phyloP scores from a whole-genome alignment of 2,329 filamentous ascomycete species.

The Aspergillus sp. region DNA sequence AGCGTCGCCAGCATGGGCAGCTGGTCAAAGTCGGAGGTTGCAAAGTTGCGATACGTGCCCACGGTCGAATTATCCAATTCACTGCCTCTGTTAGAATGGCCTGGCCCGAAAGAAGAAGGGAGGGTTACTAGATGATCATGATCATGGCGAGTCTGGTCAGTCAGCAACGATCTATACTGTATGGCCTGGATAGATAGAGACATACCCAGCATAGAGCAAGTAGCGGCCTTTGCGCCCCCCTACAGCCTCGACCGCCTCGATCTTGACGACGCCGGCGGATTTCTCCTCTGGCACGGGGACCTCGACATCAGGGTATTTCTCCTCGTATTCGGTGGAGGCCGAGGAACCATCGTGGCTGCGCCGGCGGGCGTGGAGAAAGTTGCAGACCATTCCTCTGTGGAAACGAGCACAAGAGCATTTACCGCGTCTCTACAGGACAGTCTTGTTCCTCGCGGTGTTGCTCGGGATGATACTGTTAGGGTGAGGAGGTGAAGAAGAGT shows the following conservation, averaged over 20 bases:
- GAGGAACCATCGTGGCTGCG: not conserved
- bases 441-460: too few species aligned
- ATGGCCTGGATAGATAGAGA: not conserved
- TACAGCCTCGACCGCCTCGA: slow-evolving; percentile 28
- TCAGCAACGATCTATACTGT: not conserved
- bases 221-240: slow-evolving; percentile 31
- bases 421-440: too few species aligned
- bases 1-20: slow-evolving; percentile 36
- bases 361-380: not conserved
- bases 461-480: too few species aligned
- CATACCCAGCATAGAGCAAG: slow-evolving; percentile 27
- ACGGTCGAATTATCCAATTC: slow-evolving; percentile 39
- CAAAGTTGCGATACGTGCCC: slow-evolving; percentile 42
- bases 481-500: too few species aligned
- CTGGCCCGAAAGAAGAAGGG: too few species aligned
- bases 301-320: slow-evolving; percentile 10
- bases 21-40: slow-evolving; percentile 38
- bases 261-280: slow-evolving; percentile 24
- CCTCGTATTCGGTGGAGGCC: slow-evolving; percentile 3
- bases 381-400: too few species aligned
- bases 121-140: slow-evolving; percentile 32
- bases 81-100: slow-evolving; percentile 16
- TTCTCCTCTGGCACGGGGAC: slow-evolving; percentile 10
- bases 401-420: too few species aligned
- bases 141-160: slow-evolving; percentile 27